A percentile compares a stretch with the other conserved stretches of the same genome.
Conservation (phyloP, 257 asterid species). For the Plantago major region DNA sequence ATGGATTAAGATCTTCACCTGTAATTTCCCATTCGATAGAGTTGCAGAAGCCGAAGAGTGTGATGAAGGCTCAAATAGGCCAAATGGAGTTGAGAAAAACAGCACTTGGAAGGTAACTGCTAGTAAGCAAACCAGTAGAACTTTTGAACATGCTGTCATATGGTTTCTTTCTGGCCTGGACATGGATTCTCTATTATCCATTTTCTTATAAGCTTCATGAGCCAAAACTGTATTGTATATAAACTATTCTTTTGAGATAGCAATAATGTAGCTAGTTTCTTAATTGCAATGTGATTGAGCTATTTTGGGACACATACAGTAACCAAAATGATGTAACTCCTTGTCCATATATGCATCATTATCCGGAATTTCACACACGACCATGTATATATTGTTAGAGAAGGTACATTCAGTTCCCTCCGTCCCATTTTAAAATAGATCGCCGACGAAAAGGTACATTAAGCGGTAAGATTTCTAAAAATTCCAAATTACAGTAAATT, state of each 20-base stretch:
- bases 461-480: too few relatives aligned
- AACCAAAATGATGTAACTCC: too few relatives aligned
- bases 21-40: conserved; percentile 46
- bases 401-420: too few relatives aligned
- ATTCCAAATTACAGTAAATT: too few relatives aligned
- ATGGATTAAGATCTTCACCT: conserved; percentile 34
- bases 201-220: neutral
- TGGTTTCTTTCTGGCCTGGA: conserved; percentile 6
- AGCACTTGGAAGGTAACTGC: conserved; percentile 36
- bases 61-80: conserved; percentile 28
- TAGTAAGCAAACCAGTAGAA: conserved; percentile 27
- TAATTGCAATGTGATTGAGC: too few relatives aligned
- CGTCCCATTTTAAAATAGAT: too few relatives aligned
- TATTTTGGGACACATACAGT: too few relatives aligned
- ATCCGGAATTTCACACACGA: too few relatives aligned
- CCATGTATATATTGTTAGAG: too few relatives aligned
- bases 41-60: conserved; percentile 22
- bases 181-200: conserved; percentile 3
- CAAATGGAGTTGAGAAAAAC: conserved; percentile 34
- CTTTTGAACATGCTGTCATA: conserved; percentile 21
- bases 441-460: too few relatives aligned
- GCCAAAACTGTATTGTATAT: neutral
- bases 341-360: too few relatives aligned
- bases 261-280: too few relatives aligned
- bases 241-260: neutral